Conservation (phyloP, 2,329 filamentous ascomycete species). For the Arthroderma sp. region DNA sequence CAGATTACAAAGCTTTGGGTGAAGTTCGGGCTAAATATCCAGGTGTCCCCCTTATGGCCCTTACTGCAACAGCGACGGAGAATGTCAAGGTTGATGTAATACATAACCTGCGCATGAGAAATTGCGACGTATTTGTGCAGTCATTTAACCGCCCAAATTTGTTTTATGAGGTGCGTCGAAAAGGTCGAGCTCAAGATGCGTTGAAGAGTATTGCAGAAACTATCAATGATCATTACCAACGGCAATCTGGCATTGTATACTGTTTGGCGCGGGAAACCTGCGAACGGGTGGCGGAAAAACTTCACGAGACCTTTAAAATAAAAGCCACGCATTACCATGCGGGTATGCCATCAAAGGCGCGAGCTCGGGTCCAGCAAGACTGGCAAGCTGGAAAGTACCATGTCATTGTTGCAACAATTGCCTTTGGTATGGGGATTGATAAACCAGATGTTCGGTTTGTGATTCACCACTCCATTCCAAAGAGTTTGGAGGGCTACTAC, state of each 20-base stretch:
- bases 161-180: slow-evolving; percentile 69
- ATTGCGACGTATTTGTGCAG: slow-evolving; percentile 69
- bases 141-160: slow-evolving; percentile 97
- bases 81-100: slow-evolving; percentile 88
- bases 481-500: slow-evolving; percentile 94
- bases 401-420: slow-evolving; percentile 94
- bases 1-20: slow-evolving; percentile 83
- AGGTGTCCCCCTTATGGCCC: slow-evolving; percentile 76
- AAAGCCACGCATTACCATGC: slow-evolving; percentile 79
- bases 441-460: slow-evolving; percentile 95
- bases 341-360: slow-evolving; percentile 54
- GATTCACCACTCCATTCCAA: slow-evolving; percentile 82
- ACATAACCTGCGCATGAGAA: slow-evolving; percentile 71
- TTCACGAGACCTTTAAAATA: slow-evolving; percentile 50
- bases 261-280: slow-evolving; percentile 75
- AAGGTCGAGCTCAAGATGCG: slow-evolving; percentile 47
- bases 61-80: slow-evolving; percentile 88
- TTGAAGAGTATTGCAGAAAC: slow-evolving; percentile 40
- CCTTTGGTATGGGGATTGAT: slow-evolving; percentile 99
- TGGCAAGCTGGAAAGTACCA: slow-evolving; percentile 75
- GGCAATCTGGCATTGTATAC: slow-evolving; percentile 82
- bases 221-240: slow-evolving; percentile 56
- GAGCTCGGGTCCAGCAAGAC: slow-evolving; percentile 55
- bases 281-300: slow-evolving; percentile 61
- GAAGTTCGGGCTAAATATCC: slow-evolving; percentile 59